Evolutionary conservation across 1,139 yeast genomes (phyloP).

Genomic region (Blastobotrys proliferans): DNA sequence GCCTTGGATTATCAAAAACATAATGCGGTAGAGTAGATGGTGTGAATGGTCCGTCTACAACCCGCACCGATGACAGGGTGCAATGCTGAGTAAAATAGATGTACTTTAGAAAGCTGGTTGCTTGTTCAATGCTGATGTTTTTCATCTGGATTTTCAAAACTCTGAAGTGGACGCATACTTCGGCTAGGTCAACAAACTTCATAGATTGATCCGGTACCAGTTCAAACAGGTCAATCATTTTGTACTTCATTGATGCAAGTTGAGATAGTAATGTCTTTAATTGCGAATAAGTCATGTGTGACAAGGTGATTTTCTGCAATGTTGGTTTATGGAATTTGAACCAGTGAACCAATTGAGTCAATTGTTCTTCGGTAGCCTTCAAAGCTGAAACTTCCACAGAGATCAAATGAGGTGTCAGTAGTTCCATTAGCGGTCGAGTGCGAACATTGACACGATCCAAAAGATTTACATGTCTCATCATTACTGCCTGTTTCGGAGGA

Average conservation of each 20-base stretch:
- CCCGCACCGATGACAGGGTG: conserved; percentile 3
- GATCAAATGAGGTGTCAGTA: conserved; percentile 9
- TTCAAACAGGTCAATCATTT: conserved; percentile 10
- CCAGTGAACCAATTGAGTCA: conserved; percentile 10
- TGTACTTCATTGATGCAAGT: conserved; percentile 2
- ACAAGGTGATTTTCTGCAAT: conserved; percentile 8
- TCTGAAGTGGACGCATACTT: conserved; percentile 3
- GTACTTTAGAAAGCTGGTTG: background rate
- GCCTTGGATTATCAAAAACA: background rate
- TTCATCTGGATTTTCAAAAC: conserved; percentile 12
- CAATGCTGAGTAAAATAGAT: background rate
- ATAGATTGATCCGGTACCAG: conserved; percentile 7
- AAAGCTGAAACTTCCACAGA: conserved; percentile 8
- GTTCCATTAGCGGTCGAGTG: conserved; percentile 11
- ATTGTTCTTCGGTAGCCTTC: conserved; percentile 8
- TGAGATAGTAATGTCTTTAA: background rate
- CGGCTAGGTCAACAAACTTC: conserved; percentile 8
- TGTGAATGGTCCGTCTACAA: conserved; percentile 10
- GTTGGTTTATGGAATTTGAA: conserved; percentile 10
- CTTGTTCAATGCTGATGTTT: conserved; percentile 4
- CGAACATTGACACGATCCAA: conserved; percentile 10
- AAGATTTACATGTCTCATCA: conserved; percentile 6
- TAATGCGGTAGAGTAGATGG: conserved; percentile 2
- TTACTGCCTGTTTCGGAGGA: conserved; percentile 10
- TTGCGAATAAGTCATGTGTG: conserved; percentile 5